Evolutionary conservation across 2,329 filamentous ascomycete genomes (phyloP).

Genomic region (Xylaria arbuscula): DNA sequence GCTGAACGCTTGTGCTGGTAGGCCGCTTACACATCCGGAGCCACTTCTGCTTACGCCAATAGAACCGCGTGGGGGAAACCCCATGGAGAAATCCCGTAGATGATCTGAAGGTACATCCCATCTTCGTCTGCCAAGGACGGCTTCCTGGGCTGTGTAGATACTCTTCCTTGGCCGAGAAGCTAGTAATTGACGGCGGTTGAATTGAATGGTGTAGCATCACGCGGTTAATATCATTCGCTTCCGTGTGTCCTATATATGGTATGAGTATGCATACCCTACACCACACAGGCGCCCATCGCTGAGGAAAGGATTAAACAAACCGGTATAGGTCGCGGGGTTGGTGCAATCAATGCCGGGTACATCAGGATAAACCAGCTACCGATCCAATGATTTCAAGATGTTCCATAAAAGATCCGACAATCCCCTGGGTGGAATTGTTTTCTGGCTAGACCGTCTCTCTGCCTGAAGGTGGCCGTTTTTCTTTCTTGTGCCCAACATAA

Average conservation of each 20-base stretch:
- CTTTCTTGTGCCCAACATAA: not conserved
- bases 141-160: not conserved
- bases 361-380: not conserved
- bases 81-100: no score
- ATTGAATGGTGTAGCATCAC: not conserved
- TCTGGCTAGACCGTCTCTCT: conserved; percentile 17
- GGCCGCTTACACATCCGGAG: no score
- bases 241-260: not conserved
- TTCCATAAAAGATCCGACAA: conserved; percentile 27
- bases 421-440: not conserved
- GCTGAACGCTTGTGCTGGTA: no score
- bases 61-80: no score
- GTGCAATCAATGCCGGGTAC: conserved; percentile 32
- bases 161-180: not conserved
- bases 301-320: conserved; percentile 6
- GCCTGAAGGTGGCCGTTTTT: conserved; percentile 21
- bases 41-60: no score
- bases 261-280: not conserved
- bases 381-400: conserved; percentile 22
- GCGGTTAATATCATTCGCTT: conserved; percentile 23
- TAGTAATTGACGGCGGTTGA: not conserved
- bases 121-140: not conserved
- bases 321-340: conserved; percentile 42
- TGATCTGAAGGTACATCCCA: no score
- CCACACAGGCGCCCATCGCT: not conserved